phyloP scores from a whole-genome alignment of 108 stramenopile species.

The Pseudonitzschia delicatissima region DNA sequence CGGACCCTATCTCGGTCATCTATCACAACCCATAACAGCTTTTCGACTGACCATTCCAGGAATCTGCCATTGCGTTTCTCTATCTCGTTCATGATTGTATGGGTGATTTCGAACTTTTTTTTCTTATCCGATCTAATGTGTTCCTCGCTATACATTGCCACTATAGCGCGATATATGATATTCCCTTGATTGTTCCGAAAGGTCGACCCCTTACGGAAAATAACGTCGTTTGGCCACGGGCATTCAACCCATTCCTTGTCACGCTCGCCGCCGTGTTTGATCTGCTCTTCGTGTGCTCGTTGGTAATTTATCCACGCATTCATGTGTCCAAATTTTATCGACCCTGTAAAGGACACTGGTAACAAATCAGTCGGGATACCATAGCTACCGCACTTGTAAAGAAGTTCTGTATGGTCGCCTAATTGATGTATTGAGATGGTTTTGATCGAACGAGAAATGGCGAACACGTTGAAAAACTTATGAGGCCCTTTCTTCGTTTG shows the following conservation, averaged over 20 bases:
- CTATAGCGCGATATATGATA: not conserved
- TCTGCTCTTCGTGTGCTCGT: too few species aligned
- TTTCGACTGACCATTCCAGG: not conserved
- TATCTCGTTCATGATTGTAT: not conserved
- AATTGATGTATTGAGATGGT: too few species aligned
- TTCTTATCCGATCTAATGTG: not conserved
- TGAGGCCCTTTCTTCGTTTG: too few species aligned
- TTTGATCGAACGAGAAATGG: too few species aligned
- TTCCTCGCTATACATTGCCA: not conserved
- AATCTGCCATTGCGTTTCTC: not conserved
- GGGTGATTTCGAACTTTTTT: not conserved
- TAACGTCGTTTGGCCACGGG: not conserved
- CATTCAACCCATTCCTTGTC: not conserved
- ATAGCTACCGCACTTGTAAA: constrained; percentile 13
- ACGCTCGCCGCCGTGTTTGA: not conserved
- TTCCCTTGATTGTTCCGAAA: constrained; percentile 4
- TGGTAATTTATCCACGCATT: constrained; percentile 6
- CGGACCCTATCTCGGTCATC: not conserved
- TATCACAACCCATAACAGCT: not conserved
- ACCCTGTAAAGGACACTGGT: not conserved
- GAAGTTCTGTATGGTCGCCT: constrained; percentile 18
- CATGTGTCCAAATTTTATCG: not conserved
- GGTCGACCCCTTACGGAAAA: not conserved
- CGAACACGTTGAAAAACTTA: too few species aligned
- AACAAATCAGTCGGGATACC: constrained; percentile 17